A percentile compares a stretch with the other conserved stretches of the same genome.
Conservation (phyloP, 495 filamentous ascomycete genomes). For the Letharia lupina region DNA sequence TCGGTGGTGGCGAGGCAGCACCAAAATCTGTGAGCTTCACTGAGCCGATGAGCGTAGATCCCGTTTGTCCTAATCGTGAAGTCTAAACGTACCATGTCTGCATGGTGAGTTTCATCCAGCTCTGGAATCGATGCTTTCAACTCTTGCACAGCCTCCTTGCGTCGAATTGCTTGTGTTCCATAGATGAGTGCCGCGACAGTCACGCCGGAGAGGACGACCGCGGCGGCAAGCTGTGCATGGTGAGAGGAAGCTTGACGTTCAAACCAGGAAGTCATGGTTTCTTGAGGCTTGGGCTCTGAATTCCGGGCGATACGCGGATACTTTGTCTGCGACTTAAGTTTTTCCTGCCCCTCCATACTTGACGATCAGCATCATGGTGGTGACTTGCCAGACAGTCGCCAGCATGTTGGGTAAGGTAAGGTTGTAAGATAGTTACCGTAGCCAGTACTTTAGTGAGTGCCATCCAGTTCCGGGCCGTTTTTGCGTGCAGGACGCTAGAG, state of each 20-base stretch:
- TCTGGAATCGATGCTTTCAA: conserved; percentile 67
- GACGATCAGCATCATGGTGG: background rate
- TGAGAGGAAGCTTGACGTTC: conserved; percentile 45
- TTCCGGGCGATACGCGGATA: conserved; percentile 7
- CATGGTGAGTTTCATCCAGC: conserved; percentile 38
- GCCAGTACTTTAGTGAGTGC: too few species aligned
- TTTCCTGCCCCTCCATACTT: background rate
- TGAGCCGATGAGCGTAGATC: conserved; percentile 30
- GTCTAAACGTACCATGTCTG: conserved; percentile 32
- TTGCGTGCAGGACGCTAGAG: background rate
- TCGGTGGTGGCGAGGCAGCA: conserved; percentile 45
- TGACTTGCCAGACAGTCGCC: too few species aligned
- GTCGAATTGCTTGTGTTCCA: conserved; percentile 57
- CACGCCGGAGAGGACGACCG: conserved; percentile 66
- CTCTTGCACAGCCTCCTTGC: conserved; percentile 53
- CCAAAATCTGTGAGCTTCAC: conserved; percentile 70
- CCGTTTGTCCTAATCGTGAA: conserved; percentile 4
- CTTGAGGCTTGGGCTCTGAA: conserved; percentile 2
- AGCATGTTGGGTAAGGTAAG: too few species aligned
- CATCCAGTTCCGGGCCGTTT: background rate
- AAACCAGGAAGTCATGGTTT: conserved; percentile 50
- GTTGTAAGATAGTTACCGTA: too few species aligned
- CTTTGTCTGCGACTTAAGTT: conserved; percentile 2
- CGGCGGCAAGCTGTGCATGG: conserved; percentile 61
- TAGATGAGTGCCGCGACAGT: conserved; percentile 65